Evolutionary conservation across 2,329 filamentous ascomycete species (phyloP).

Genomic region (Nigrograna mackinnonii): DNA sequence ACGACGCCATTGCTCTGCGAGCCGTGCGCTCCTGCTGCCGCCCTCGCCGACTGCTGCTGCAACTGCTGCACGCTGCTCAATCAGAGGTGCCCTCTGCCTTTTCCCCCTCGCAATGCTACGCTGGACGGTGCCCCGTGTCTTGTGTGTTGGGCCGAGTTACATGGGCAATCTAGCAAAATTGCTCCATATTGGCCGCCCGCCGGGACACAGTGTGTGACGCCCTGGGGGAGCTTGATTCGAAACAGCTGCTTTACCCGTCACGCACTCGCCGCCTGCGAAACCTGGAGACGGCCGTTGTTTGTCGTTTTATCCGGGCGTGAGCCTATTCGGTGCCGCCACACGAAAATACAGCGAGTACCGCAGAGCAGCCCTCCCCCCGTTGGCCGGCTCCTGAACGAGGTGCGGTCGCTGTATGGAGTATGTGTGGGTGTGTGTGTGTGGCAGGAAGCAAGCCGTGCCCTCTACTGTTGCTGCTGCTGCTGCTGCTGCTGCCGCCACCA

Average conservation of each 20-base stretch:
- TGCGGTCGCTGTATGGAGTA: too few relatives aligned
- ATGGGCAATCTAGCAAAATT: conserved; percentile 34
- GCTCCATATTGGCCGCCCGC: conserved; percentile 33
- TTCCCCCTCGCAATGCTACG: not conserved
- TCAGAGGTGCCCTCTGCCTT: not conserved
- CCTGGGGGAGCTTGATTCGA: conserved; percentile 29
- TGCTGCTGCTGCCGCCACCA: too few relatives aligned
- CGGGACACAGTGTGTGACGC: conserved; percentile 35
- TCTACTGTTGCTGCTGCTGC: too few relatives aligned
- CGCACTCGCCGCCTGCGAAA: conserved; percentile 35
- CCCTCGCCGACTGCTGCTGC: not conserved
- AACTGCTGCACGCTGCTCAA: not conserved
- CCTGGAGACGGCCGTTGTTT: conserved; percentile 29
- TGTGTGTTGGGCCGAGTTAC: conserved; percentile 23
- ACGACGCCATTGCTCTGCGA: too few relatives aligned
- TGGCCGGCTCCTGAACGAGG: too few relatives aligned
- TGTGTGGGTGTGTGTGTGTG: too few relatives aligned
- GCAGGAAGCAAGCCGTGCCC: too few relatives aligned
- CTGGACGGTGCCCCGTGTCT: not conserved
- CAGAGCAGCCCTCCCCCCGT: too few relatives aligned
- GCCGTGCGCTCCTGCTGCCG: not conserved
- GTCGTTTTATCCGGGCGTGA: conserved; percentile 35
- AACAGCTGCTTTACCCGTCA: conserved; percentile 25
- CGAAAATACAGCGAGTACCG: too few relatives aligned
- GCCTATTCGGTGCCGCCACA: conserved; percentile 32